These are phyloP conservation scores for Ustilago curta DNA, from an alignment of 1,284 basidiomycete genomes.

Conservation along the genomic window DNA sequence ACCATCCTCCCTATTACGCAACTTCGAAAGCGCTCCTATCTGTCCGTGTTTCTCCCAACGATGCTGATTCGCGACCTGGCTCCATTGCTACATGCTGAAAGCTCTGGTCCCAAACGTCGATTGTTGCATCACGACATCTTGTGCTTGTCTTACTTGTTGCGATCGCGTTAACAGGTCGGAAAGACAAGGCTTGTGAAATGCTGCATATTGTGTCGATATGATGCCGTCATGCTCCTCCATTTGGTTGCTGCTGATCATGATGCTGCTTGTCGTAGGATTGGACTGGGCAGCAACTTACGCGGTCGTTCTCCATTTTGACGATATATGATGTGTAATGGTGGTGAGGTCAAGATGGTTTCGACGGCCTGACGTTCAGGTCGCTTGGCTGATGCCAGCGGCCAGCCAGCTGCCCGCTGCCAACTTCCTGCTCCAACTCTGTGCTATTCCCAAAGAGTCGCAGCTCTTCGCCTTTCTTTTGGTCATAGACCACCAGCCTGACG, in stretches of 20 bases:
- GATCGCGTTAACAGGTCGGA: not conserved
- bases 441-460: not conserved
- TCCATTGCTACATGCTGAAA: too few relatives aligned
- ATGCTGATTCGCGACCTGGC: too few relatives aligned
- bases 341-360: conserved; percentile 27
- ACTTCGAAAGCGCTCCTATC: too few relatives aligned
- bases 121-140: not conserved
- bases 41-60: too few relatives aligned
- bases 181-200: not conserved
- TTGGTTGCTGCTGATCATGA: conserved; percentile 21
- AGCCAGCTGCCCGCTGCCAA: too few relatives aligned
- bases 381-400: not conserved
- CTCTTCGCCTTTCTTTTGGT: not conserved
- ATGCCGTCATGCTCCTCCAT: conserved; percentile 27
- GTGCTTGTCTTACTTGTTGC: not conserved
- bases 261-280: conserved; percentile 25
- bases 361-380: not conserved
- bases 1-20: too few relatives aligned
- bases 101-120: not conserved
- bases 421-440: not conserved
- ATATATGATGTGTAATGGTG: conserved; percentile 48
- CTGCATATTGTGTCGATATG: conserved; percentile 8
- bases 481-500: too few relatives aligned
- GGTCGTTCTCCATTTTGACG: conserved; percentile 72
- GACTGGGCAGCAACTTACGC: conserved; percentile 63